Percentiles rank a stretch among this genome's conserved stretches.
These are phyloP conservation scores for Ganoderma lucidum DNA, from an alignment of 1,284 basidiomycete genomes.

Conservation along the genomic window DNA sequence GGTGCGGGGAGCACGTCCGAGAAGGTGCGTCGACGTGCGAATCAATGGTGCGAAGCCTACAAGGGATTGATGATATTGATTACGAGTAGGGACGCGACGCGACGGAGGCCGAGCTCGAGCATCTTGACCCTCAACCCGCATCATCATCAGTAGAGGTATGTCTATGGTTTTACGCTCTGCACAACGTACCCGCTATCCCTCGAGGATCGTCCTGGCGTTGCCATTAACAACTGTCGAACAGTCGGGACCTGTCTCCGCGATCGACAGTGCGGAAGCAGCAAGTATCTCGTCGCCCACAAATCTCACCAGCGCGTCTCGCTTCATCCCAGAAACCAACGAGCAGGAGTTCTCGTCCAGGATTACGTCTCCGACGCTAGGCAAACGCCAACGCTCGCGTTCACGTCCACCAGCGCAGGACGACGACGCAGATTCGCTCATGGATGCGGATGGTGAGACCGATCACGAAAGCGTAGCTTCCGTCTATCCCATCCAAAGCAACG, in stretches of 20 bases:
- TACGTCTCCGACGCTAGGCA: background rate
- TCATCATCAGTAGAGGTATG: background rate
- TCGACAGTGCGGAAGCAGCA: background rate
- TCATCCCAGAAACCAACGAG: background rate
- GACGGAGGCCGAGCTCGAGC: background rate
- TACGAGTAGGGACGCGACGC: background rate
- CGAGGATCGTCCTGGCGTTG: background rate
- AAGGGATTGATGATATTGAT: conserved; percentile 6
- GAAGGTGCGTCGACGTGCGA: conserved; percentile 16
- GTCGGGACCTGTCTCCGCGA: background rate
- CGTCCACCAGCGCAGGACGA: background rate
- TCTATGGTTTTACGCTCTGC: background rate
- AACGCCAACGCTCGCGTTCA: background rate
- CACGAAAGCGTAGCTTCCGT: conserved; percentile 20
- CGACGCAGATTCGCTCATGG: conserved; percentile 9
- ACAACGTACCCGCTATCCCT: background rate
- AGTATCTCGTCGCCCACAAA: no score
- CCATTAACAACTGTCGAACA: background rate
- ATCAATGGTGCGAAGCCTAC: background rate
- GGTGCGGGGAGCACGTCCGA: conserved; percentile 10
- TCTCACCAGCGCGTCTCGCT: background rate
- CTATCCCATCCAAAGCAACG: conserved; percentile 5
- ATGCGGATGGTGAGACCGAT: conserved; percentile 33
- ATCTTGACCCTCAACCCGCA: background rate
- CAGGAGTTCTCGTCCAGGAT: background rate